Base-by-base conservation (phyloP, 208 protist genomes). In the Trypanosomatidae sp. region DNA sequence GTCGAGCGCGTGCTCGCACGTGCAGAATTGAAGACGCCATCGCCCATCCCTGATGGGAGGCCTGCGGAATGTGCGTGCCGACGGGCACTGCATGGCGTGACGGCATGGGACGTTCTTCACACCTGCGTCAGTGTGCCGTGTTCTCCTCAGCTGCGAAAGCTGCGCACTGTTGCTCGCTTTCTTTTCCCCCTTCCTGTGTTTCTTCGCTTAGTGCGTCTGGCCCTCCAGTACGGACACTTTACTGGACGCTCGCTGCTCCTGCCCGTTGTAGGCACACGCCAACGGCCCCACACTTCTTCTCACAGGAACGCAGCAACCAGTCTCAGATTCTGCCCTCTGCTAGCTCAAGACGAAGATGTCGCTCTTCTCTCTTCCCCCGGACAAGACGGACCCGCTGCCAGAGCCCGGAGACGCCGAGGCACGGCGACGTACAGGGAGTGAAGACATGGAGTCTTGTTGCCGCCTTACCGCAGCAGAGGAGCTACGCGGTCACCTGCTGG, bases 401-500 rank as follows among this genome's bases (percentile, higher is more conserved):
- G 43, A 19, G 43, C 19, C 36, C n/a, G 22, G 28, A 28, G 60
- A 43, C 36, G 60, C 60, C 8, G 36, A 8, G 44, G 44, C 13
- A 25, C n/a, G n/a, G 44, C 62, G 12, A 49, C 19, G 49, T 15
- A 25, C 1, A 8, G 8, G 19, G 49, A 28, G 47, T 43, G 66
- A 69, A 25, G 46, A 39, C 66, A 33, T 39, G 43, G 13, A 33
- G 47, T 44, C 13, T 25, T 44, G 66, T 17, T 8, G 25, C 15
- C 53, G 69, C 39, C 66, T 79, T 62, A 79, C 73, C 19, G 69
- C 82, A 2, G 82, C 68, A 4, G 76, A 83, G 59, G 87, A 91
- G 69, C 71, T 89, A 55, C 79, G 68, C 8, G 79, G 75, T 0
- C 87, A 91, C 30, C 69, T 89, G 22, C 49, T 70, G 0, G 87